Evolutionary conservation across 805 yeast species (phyloP), one percentile per base, ranked within the genome.

Genomic region (Ogataea angusta): DNA sequence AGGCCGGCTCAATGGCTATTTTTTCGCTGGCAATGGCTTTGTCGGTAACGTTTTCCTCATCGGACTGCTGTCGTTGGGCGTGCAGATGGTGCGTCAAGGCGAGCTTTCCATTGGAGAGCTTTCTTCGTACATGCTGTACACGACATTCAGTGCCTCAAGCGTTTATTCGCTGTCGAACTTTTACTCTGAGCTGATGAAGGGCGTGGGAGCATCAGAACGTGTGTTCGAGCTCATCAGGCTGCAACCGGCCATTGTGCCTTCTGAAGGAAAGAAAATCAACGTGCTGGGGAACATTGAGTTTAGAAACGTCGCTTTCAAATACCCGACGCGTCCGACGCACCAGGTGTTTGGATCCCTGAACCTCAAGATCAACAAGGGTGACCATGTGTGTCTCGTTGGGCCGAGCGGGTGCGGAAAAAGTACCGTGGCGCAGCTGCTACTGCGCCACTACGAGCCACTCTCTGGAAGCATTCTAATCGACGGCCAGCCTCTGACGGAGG

Each of bases 391-490:
- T 59, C 76, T 91, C 44, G 97, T 90, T 13, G 98, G 98, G 2
- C 96, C 96, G n/a, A 83, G 95, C 24, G 98, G 98, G 2, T 85
- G 95, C 46, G 98, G 98, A 18, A 91, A 91, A 60, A 86, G 95
- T 13, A 90, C 97, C 0, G 77, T 91, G 3, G 74, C 90, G 6
- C 86, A 90, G 38, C 66, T 91, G 38, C 64, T 91, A 32, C 64
- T 90, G 51, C 70, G 98, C 44, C 86, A 85, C 57, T 91, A 91
- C 62, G 96, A 89, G 53, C 90, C 95, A 2, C 57, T 59, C 10
- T 45, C 60, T 0, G 98, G 98, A 17, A 52, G 62, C 6, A 78
- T 91, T 24, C 51, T 66, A 4, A 70, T 90, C 15, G 89, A 89
- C 46, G 78, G 77, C 10, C 74, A 77, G 39, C 70, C 82, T 46